These are phyloP conservation scores for Ramaria rubella DNA, from an alignment of 768 basidiomycete genomes.

Conservation along the genomic window DNA sequence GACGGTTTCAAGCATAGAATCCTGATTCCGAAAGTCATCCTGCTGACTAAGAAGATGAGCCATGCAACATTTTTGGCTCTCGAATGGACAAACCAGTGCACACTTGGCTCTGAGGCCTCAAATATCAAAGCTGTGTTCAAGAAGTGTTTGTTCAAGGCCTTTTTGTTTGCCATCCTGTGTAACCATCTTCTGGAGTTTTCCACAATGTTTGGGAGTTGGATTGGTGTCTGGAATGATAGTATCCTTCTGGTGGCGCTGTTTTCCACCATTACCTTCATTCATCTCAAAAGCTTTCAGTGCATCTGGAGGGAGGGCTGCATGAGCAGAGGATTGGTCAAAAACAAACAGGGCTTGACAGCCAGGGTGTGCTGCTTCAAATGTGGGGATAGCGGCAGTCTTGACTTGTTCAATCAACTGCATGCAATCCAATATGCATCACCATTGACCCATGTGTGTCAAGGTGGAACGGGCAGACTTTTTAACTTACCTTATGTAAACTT, in stretches of 20 bases:
- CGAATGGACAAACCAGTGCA: slow-evolving; percentile 30
- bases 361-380: background rate
- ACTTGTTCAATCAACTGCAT: slow-evolving; percentile 11
- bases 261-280: slow-evolving; percentile 37
- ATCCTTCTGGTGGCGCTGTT: slow-evolving; percentile 28
- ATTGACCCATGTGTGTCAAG: too few relatives aligned
- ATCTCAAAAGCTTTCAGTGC: slow-evolving; percentile 37
- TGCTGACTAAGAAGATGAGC: slow-evolving; percentile 32
- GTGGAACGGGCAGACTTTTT: too few relatives aligned
- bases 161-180: slow-evolving; percentile 25
- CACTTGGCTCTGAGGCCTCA: slow-evolving; percentile 29
- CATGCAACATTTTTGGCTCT: slow-evolving; percentile 32
- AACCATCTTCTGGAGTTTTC: slow-evolving; percentile 33
- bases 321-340: slow-evolving; percentile 18
- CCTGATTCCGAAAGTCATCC: slow-evolving; percentile 34
- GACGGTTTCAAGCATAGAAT: slow-evolving; percentile 27
- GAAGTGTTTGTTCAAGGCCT: slow-evolving; percentile 29
- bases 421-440: too few relatives aligned
- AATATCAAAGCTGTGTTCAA: slow-evolving; percentile 36
- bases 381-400: background rate
- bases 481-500: too few relatives aligned
- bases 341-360: too few relatives aligned
- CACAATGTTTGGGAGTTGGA: slow-evolving; percentile 21
- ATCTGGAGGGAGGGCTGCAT: slow-evolving; percentile 32
- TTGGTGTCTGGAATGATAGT: slow-evolving; percentile 35